Evolutionary conservation across 345 rosid species (phyloP).

Genomic region (Streptanthus diversifolius): DNA sequence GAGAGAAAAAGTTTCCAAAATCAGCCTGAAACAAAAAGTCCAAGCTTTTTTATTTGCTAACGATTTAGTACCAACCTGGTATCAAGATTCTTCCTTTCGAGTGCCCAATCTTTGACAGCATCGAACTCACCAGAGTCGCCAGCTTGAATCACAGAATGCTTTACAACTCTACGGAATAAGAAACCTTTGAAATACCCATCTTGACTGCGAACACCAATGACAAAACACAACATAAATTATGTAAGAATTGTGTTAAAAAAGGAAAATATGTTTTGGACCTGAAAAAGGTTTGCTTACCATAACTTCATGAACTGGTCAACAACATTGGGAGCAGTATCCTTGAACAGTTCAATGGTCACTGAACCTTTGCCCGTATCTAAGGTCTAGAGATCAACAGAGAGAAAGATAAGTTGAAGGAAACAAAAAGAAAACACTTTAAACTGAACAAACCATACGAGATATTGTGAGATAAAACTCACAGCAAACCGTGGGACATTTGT

Average conservation of each 20-base stretch:
- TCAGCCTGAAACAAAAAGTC: not conserved
- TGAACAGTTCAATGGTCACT: slow-evolving; percentile 61
- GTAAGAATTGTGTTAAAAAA: not conserved
- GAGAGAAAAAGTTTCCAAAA: not conserved
- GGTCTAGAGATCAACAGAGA: slow-evolving; percentile 38
- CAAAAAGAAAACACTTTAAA: not conserved
- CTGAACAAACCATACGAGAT: not conserved
- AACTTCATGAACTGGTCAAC: slow-evolving; percentile 67
- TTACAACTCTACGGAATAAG: slow-evolving; percentile 56
- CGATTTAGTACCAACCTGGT: slow-evolving; percentile 38
- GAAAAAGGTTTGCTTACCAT: slow-evolving; percentile 35
- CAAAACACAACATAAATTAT: not conserved
- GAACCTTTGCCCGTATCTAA: slow-evolving; percentile 63
- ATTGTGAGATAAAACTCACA: slow-evolving; percentile 28
- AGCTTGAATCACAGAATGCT: slow-evolving; percentile 59
- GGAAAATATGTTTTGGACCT: not conserved
- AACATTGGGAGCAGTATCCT: slow-evolving; percentile 56
- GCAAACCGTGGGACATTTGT: slow-evolving; percentile 56
- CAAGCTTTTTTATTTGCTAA: not conserved
- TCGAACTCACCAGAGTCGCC: slow-evolving; percentile 40
- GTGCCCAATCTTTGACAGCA: slow-evolving; percentile 59
- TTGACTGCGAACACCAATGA: slow-evolving; percentile 45
- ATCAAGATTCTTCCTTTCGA: slow-evolving; percentile 42
- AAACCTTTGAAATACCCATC: slow-evolving; percentile 60
- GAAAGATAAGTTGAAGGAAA: not conserved